phyloP scores from a whole-genome alignment of 1,139 yeast genomes.

The Yamadazyma friedrichii region DNA sequence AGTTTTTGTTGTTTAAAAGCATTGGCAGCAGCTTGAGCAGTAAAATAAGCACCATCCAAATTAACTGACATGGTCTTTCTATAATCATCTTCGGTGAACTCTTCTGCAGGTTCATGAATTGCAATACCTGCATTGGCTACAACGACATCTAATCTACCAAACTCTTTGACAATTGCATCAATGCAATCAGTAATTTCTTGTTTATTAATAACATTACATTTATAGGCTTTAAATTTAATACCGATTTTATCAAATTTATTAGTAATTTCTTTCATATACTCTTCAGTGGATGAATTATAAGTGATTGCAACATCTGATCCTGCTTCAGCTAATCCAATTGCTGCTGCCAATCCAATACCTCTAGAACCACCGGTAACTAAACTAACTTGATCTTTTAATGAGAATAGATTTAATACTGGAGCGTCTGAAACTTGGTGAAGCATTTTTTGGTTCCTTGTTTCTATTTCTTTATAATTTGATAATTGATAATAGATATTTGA shows the following conservation, averaged over 20 bases:
- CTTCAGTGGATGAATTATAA: constrained; percentile 35
- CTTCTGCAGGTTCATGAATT: constrained; percentile 29
- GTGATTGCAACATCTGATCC: constrained; percentile 27
- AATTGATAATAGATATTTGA: too few relatives aligned
- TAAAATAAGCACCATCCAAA: constrained; percentile 58
- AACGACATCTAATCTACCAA: constrained; percentile 19
- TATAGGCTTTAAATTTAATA: constrained; percentile 19
- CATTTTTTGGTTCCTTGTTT: constrained; percentile 8
- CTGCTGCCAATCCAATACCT: constrained; percentile 37
- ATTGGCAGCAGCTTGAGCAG: constrained; percentile 54
- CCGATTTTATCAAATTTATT: constrained; percentile 18
- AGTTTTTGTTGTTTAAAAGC: constrained; percentile 45
- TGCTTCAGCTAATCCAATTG: constrained; percentile 35
- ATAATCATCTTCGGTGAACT: constrained; percentile 37
- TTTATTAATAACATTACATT: constrained; percentile 20
- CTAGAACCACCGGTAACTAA: constrained; percentile 35
- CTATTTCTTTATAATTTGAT: too few relatives aligned
- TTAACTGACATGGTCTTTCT: constrained; percentile 58
- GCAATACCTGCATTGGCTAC: constrained; percentile 21
- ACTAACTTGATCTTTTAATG: constrained; percentile 34
- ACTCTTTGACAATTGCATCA: constrained; percentile 13
- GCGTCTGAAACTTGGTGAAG: constrained; percentile 12
- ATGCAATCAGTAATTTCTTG: constrained; percentile 20
- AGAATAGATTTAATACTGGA: constrained; percentile 21
- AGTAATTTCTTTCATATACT: constrained; percentile 18